Evolutionary conservation across 352 stramenopile genomes (phyloP).

Genomic region (Blastocystis sp.): DNA sequence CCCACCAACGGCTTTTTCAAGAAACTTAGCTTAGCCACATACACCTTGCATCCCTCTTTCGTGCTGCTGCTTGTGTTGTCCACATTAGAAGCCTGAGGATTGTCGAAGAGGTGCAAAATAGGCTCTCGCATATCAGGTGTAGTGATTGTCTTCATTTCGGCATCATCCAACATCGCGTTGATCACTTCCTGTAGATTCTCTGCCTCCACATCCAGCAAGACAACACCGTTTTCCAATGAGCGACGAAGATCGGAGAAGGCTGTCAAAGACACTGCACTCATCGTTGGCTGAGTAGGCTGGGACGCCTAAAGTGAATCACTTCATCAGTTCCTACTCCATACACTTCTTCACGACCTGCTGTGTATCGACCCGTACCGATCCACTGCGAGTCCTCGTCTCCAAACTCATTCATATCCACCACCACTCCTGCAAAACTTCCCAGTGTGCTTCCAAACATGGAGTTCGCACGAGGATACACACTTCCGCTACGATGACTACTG

Average conservation of each 20-base stretch:
- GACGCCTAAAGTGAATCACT: background rate
- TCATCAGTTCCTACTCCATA: background rate
- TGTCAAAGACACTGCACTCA: conserved; percentile 45
- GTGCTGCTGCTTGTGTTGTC: background rate
- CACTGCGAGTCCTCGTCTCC: background rate
- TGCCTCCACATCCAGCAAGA: conserved; percentile 7
- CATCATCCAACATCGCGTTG: conserved; percentile 42
- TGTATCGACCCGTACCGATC: conserved; percentile 26
- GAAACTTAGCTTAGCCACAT: background rate
- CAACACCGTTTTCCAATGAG: conserved; percentile 29
- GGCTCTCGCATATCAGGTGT: conserved; percentile 23
- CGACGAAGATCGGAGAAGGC: conserved; percentile 58
- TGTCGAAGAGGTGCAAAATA: background rate
- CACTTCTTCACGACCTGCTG: background rate
- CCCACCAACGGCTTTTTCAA: conserved; percentile 9
- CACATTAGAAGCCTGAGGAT: background rate
- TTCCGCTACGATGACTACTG: background rate
- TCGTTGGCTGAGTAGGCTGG: background rate
- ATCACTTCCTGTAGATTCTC: conserved; percentile 8
- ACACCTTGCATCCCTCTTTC: conserved; percentile 55
- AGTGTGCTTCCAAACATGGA: background rate
- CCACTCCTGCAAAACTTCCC: background rate
- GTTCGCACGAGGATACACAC: background rate
- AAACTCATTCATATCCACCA: conserved; percentile 55
- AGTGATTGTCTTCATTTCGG: background rate